A percentile compares a stretch with the other conserved stretches of the same genome.
phyloP scores from a whole-genome alignment of 805 yeast genomes.

The Kodamaea kakaduensis region DNA sequence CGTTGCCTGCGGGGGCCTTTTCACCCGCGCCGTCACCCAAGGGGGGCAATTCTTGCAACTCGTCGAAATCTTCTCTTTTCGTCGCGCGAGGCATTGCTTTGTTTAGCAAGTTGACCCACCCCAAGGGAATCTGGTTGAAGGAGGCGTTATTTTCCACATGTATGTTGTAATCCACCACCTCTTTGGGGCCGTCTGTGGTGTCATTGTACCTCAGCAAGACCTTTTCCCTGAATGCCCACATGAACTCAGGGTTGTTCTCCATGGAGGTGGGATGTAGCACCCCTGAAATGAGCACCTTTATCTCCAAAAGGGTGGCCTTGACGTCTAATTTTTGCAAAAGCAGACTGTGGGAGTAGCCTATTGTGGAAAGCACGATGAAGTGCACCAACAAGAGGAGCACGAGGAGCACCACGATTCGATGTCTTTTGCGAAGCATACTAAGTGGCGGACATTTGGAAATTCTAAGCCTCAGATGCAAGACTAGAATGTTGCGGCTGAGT shows the following conservation, averaged over 20 bases:
- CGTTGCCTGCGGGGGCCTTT: too few species aligned
- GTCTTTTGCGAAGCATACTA: slow-evolving; percentile 9
- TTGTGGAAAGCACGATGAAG: slow-evolving; percentile 9
- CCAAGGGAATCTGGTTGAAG: slow-evolving; percentile 11
- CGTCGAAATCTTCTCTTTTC: slow-evolving; percentile 10
- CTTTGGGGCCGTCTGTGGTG: background rate
- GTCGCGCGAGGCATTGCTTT: too few species aligned
- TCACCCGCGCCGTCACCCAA: too few species aligned
- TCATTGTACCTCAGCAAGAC: slow-evolving; percentile 4
- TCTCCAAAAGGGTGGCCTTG: slow-evolving; percentile 5
- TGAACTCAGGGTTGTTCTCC: background rate
- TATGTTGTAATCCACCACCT: background rate
- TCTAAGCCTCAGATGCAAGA: too few species aligned
- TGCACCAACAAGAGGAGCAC: slow-evolving; percentile 10
- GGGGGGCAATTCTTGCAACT: slow-evolving; percentile 8
- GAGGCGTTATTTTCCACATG: slow-evolving; percentile 1
- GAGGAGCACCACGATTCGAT: slow-evolving; percentile 8
- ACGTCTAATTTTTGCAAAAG: slow-evolving; percentile 1
- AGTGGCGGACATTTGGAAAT: too few species aligned
- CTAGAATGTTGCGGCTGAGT: too few species aligned
- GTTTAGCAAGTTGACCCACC: background rate
- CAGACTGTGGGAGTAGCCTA: slow-evolving; percentile 7
- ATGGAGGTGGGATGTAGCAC: too few species aligned
- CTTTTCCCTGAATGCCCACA: slow-evolving; percentile 4
- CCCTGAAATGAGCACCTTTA: slow-evolving; percentile 6